These are phyloP conservation scores for Ophioceras dolichostomum DNA, from an alignment of 2,329 filamentous ascomycete genomes.

Conservation along the genomic window DNA sequence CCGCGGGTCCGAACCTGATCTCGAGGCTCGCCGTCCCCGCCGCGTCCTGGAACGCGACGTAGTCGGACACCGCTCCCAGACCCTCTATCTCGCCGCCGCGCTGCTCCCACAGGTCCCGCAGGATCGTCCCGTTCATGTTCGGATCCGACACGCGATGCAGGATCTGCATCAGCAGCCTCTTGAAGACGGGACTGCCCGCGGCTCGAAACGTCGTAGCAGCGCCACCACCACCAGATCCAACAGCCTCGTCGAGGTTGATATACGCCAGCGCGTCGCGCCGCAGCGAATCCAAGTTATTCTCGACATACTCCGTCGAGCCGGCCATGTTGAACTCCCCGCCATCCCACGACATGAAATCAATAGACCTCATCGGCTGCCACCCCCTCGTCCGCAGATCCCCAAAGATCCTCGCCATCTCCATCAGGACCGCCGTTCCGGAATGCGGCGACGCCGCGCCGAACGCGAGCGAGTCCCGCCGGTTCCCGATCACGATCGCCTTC, in stretches of 20 bases:
- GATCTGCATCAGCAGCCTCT: slow-evolving; percentile 57
- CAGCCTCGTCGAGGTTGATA: slow-evolving; percentile 78
- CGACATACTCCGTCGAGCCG: slow-evolving; percentile 90
- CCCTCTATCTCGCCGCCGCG: slow-evolving; percentile 48
- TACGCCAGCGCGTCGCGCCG: slow-evolving; percentile 72
- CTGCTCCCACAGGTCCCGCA: slow-evolving; percentile 67
- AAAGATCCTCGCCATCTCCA: slow-evolving; percentile 79
- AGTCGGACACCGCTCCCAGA: slow-evolving; percentile 68
- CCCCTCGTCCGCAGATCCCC: slow-evolving; percentile 64
- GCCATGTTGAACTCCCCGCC: slow-evolving; percentile 86
- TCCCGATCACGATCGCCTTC: slow-evolving; percentile 82
- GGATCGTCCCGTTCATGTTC: slow-evolving; percentile 52
- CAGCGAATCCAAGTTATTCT: slow-evolving; percentile 64
- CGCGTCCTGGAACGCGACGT: slow-evolving; percentile 82
- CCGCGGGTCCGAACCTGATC: slow-evolving; percentile 49
- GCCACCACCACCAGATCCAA: too few relatives aligned
- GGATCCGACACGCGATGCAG: slow-evolving; percentile 68
- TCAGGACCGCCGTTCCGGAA: slow-evolving; percentile 79
- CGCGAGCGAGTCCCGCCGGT: slow-evolving; percentile 86
- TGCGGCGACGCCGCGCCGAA: slow-evolving; percentile 80
- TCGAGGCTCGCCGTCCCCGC: slow-evolving; percentile 82
- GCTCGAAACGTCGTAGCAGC: slow-evolving; percentile 64
- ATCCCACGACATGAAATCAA: slow-evolving; percentile 97
- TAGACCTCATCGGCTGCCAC: slow-evolving; percentile 87
- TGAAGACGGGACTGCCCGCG: slow-evolving; percentile 69